Conservation (phyloP, 1,139 yeast species). For the Yamadazyma epiphylla region DNA sequence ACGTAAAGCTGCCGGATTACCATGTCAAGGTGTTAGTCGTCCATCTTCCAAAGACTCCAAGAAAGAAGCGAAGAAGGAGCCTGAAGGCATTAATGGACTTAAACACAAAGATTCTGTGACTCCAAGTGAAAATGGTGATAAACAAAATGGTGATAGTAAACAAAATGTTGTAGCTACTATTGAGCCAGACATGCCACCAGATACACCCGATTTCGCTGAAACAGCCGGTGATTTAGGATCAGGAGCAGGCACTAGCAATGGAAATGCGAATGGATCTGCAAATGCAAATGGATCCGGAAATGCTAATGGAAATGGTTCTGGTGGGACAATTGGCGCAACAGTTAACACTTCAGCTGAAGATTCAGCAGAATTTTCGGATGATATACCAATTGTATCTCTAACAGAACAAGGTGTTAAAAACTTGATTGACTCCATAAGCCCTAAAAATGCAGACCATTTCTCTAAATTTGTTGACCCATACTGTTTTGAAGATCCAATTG, state of each 20-base stretch:
- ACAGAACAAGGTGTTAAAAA: constrained; percentile 45
- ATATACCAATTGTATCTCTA: constrained; percentile 45
- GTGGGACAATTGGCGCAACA: constrained; percentile 6
- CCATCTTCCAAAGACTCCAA: constrained; percentile 3
- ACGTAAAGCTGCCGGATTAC: constrained; percentile 32
- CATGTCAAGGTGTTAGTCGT: constrained; percentile 3
- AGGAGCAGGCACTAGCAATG: too few species aligned
- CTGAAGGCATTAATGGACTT: too few species aligned
- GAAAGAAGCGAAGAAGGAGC: constrained; percentile 1
- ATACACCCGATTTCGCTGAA: too few species aligned
- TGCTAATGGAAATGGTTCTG: background rate
- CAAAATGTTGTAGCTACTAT: background rate
- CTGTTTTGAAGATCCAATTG: constrained; percentile 80
- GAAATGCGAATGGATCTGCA: constrained; percentile 1
- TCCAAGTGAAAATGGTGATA: too few species aligned
- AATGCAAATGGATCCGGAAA: background rate
- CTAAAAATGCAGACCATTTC: constrained; percentile 26
- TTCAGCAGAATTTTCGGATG: constrained; percentile 18
- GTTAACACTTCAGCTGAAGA: constrained; percentile 5
- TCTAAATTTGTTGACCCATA: constrained; percentile 76
- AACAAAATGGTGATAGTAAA: background rate
- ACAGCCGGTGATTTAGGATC: too few species aligned
- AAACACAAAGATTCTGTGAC: background rate
- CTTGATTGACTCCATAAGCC: constrained; percentile 35
- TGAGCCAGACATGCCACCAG: too few species aligned